Percentiles rank a stretch among this genome's conserved stretches.
Evolutionary conservation across 805 yeast species (phyloP).

Genomic region (Teunomyces panamensis): DNA sequence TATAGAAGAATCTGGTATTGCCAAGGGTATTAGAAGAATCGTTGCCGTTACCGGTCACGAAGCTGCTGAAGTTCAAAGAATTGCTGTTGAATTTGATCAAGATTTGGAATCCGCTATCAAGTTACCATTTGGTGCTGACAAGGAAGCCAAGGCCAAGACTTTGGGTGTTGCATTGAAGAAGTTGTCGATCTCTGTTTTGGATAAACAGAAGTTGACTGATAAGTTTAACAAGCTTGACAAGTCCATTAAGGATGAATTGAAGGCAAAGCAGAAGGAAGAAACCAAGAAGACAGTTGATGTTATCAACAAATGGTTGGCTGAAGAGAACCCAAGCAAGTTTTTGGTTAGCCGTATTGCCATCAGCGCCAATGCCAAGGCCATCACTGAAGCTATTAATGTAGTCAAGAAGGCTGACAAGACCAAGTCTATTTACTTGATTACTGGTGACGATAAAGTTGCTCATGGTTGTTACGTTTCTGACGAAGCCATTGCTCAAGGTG

Average conservation of each 20-base stretch:
- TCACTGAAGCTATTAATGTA: slow-evolving; percentile 85
- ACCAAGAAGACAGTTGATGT: slow-evolving; percentile 75
- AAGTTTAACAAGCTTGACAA: slow-evolving; percentile 80
- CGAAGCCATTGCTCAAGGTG: slow-evolving; percentile 63
- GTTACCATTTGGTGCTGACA: slow-evolving; percentile 68
- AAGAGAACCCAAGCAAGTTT: slow-evolving; percentile 47
- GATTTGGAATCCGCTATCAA: slow-evolving; percentile 57
- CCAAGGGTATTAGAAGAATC: slow-evolving; percentile 97
- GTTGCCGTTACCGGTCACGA: slow-evolving; percentile 94
- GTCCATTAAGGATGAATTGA: slow-evolving; percentile 81
- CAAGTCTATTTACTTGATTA: slow-evolving; percentile 74
- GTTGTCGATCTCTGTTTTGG: slow-evolving; percentile 74
- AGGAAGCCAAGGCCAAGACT: slow-evolving; percentile 81
- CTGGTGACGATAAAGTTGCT: slow-evolving; percentile 81
- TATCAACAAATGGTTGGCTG: slow-evolving; percentile 64
- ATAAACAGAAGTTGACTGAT: slow-evolving; percentile 71
- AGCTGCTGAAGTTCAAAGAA: slow-evolving; percentile 85
- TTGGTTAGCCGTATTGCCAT: slow-evolving; percentile 69
- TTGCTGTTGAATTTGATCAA: slow-evolving; percentile 68
- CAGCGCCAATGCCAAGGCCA: slow-evolving; percentile 85
- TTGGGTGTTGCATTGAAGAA: slow-evolving; percentile 81
- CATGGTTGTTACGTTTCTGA: slow-evolving; percentile 91
- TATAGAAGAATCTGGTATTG: slow-evolving; percentile 94
- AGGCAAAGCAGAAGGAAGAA: slow-evolving; percentile 85
- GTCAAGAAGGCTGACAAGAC: slow-evolving; percentile 73